phyloP scores from a whole-genome alignment of 306 rosid species.

The Quercus bicolor region DNA sequence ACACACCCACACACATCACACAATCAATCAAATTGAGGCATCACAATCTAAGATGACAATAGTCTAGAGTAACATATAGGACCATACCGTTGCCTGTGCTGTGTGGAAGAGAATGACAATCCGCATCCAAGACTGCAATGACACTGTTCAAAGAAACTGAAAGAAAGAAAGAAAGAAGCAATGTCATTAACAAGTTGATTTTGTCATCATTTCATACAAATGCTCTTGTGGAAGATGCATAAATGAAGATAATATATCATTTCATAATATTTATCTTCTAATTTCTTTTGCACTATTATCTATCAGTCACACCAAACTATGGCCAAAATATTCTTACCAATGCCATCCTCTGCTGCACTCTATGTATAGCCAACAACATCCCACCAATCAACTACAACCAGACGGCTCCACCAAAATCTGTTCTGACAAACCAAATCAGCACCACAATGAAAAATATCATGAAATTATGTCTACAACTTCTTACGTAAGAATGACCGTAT shows the following conservation, averaged over 20 bases:
- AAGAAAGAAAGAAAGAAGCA: conserved; percentile 18
- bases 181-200: conserved; percentile 17
- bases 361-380: conserved; percentile 95
- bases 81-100: conserved; percentile 95
- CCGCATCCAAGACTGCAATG: conserved; percentile 96
- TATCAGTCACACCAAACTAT: background rate
- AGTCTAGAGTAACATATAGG: conserved; percentile 73
- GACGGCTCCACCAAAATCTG: conserved; percentile 99
- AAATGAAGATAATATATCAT: background rate
- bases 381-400: conserved; percentile 99
- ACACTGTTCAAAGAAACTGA: conserved; percentile 89
- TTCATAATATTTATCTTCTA: background rate
- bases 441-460: conserved; percentile 7
- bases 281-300: background rate
- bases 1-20: no score
- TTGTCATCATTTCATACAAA: conserved; percentile 1
- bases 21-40: no score
- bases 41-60: conserved; percentile 8
- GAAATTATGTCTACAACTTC: no score
- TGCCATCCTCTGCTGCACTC: conserved; percentile 98
- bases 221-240: conserved; percentile 1
- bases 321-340: conserved; percentile 55
- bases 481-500: no score
- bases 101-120: conserved; percentile 92
- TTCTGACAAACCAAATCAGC: conserved; percentile 24